Base-by-base conservation (phyloP, 2,329 filamentous ascomycete genomes). In the Alternaria arborescens region DNA sequence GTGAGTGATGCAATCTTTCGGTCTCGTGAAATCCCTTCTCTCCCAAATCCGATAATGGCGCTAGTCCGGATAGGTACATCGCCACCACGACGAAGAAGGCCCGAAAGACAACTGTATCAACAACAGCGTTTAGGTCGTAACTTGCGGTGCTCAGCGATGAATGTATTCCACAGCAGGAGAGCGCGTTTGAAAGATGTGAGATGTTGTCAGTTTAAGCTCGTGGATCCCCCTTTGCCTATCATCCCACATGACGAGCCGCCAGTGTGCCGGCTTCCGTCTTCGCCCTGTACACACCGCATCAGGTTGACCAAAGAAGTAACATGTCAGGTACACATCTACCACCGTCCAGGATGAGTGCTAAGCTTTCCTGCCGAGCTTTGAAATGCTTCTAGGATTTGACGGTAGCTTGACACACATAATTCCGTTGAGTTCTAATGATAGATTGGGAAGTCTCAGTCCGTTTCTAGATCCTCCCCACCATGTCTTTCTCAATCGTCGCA, bases 191-290 rank as follows among this genome's bases (percentile, higher is more conserved):
- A 24, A n/a, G 20, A 11, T 38, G 20, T 36, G 8, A 16, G 7
- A 38, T 4, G 32, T 18, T 11, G 46, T 50, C 32, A 8, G 12
- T 14, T 50, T 50, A 50, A 50, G 46, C 46, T 36, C 22, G 46
- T 38, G 32, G 46, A 38, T 38, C 30, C 5, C 46, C 8, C 3
- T 38, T 14, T 50, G 32, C 46, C 20, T 20, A 24, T 50, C 14
- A 7, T 14, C 20, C 20, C 20, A 38, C 46, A 38, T n/a, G 22
- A n/a, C 46, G 16, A 50, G 32, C 46, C 46, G 32, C 46, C 46
- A 24, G 20, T 26, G 32, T 50, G 46, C 46, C 30, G 46, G 36
- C 46, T 50, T 38, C 32, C 46, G 46, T 12, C 46, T 50, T 50
- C 46, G 32, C 46, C 32, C 5, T 50, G 46, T 32, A 50, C 14